Base-by-base conservation (phyloP, 768 basidiomycete genomes). In the Tubosaeta sp. region DNA sequence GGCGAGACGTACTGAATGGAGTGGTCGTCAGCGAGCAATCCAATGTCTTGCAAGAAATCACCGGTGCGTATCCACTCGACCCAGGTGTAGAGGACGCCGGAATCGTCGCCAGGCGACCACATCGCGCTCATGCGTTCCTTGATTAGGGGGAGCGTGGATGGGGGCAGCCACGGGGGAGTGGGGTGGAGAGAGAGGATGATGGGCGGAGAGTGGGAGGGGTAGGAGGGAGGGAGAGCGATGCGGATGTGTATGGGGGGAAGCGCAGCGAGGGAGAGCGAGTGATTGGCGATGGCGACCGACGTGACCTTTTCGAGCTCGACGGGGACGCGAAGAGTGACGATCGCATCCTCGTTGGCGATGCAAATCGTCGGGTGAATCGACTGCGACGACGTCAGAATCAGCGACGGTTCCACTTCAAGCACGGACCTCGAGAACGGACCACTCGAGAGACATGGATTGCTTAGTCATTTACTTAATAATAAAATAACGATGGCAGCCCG, bases 281-380 rank as follows among this genome's bases (percentile, higher is more conserved):
- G 39, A 16, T 39, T 11, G 37, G 66, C 53, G 35, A 84, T 63
- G 39, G 62, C 45, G 22, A 86, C 63, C 10, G 58, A 63, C n/a
- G 65, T 72, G 16, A 79, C 65, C 10, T 65, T 60, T 14, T 66
- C 73, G 34, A 89, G 74, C 55, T 89, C 81, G 35, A 91, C 69
- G 9, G 86, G 83, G 45, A 90, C 81, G 19, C 86, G 77, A 60
- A 46, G 73, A 65, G 29, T 65, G 59, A 22, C 66, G 66, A 55
- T 48, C 34, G 25, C 48, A 43, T 71, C 64, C 29, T 67, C 62
- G 45, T 71, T 76, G 6, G 80, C 77, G 35, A 86, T 57, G 62
- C 74, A 88, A 39, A 70, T 65, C 62, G 88, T 85, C 34, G 88
- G 88, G 64, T 84, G 86, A 42, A 90, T 90, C n/a, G 88, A 82